Evolutionary conservation across 768 basidiomycete species (phyloP).

Genomic region (Tulasnella sp.): DNA sequence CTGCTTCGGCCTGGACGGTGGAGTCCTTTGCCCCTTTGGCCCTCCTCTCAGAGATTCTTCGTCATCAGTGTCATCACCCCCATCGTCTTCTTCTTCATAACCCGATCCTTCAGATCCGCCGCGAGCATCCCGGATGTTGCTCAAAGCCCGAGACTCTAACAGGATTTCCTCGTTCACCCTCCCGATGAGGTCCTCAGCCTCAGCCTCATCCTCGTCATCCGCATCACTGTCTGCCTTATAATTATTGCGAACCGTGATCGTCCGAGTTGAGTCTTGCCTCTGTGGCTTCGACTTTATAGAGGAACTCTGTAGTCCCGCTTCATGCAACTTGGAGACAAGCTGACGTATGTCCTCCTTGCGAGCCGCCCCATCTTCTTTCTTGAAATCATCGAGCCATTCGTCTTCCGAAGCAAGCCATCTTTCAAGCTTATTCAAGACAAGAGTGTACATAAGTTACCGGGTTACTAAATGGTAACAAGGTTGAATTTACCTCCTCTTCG

Average conservation of each 20-base stretch:
- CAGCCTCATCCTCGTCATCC: constrained; percentile 9
- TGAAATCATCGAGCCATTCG: constrained; percentile 7
- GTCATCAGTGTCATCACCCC: constrained; percentile 6
- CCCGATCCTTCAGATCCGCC: background rate
- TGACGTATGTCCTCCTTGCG: constrained; percentile 9
- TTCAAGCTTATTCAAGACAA: constrained; percentile 2
- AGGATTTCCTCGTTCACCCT: background rate
- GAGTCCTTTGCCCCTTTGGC: constrained; percentile 3
- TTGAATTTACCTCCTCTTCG: constrained; percentile 11
- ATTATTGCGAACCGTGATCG: background rate
- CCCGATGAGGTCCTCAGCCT: constrained; percentile 10
- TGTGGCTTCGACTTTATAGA: background rate
- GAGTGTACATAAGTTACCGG: background rate
- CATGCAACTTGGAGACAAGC: constrained; percentile 4
- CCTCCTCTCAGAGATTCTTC: background rate
- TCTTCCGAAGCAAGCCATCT: constrained; percentile 3
- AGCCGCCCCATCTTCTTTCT: background rate
- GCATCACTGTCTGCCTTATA: constrained; percentile 12
- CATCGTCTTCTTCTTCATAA: constrained; percentile 7
- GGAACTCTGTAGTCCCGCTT: too few species aligned
- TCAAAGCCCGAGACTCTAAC: background rate
- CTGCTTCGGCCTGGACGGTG: background rate
- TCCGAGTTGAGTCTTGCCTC: constrained; percentile 6
- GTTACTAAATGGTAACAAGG: too few species aligned
- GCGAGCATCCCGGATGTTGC: background rate